A percentile compares a stretch with the other conserved stretches of the same genome.
phyloP scores from a whole-genome alignment of 768 basidiomycete species.

The Phanerochaete sordida region DNA sequence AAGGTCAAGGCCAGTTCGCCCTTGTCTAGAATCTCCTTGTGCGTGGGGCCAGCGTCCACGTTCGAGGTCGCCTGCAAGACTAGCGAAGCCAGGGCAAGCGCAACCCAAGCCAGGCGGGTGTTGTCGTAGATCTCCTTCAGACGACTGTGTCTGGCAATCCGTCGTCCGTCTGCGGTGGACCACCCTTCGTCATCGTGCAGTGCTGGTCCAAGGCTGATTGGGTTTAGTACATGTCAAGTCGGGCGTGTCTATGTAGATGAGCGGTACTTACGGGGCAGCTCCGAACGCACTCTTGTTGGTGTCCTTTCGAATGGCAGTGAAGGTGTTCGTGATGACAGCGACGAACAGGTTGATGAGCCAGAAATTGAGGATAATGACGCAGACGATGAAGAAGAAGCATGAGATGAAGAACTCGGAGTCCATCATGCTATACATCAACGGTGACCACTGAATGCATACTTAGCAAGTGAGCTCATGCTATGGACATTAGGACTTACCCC shows the following conservation, averaged over 20 bases:
- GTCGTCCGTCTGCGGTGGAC: constrained; percentile 45
- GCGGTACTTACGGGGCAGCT: constrained; percentile 56
- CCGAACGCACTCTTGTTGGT: constrained; percentile 90
- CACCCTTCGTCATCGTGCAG: constrained; percentile 67
- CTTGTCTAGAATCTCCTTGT: constrained; percentile 49
- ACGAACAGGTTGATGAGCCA: constrained; percentile 93
- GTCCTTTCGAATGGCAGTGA: constrained; percentile 83
- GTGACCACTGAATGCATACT: constrained; percentile 54
- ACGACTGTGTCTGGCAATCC: constrained; percentile 38
- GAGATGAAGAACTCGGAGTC: constrained; percentile 90
- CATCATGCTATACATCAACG: constrained; percentile 85
- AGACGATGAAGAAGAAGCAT: constrained; percentile 81
- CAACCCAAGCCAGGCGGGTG: constrained; percentile 71
- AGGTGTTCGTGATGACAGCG: constrained; percentile 94
- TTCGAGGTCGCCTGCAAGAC: constrained; percentile 68
- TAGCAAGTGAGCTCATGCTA: constrained; percentile 5
- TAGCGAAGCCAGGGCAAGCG: constrained; percentile 68
- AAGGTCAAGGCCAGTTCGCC: constrained; percentile 77
- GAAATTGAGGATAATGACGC: constrained; percentile 86
- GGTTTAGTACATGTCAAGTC: background rate
- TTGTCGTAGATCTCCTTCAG: constrained; percentile 54
- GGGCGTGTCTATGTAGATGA: too few species aligned
- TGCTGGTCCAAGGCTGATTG: constrained; percentile 32
- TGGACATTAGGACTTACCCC: constrained; percentile 43
- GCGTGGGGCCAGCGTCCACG: constrained; percentile 43